Percentiles rank a stretch among this genome's conserved stretches.
phyloP scores from a whole-genome alignment of 1,284 basidiomycete species.

The Cutaneotrichosporon dermatis region DNA sequence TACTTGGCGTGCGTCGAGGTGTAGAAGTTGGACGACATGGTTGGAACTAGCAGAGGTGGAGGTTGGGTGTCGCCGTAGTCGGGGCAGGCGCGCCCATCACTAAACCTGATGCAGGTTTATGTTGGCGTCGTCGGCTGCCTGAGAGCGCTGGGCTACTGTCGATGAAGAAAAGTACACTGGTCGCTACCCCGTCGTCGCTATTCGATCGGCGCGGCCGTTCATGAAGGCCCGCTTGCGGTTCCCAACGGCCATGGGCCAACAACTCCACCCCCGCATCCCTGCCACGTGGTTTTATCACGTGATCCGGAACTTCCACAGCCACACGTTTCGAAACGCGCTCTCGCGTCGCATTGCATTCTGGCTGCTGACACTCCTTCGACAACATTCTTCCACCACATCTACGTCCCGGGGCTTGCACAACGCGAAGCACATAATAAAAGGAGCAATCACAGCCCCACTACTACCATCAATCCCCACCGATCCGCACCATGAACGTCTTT shows the following conservation, averaged over 20 bases:
- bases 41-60: background rate
- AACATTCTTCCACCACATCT: background rate
- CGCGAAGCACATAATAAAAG: background rate
- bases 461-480: background rate
- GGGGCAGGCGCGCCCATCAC: no score
- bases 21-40: slow-evolving; percentile 46
- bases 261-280: background rate
- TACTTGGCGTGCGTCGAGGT: slow-evolving; percentile 49
- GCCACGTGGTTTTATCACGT: slow-evolving; percentile 1
- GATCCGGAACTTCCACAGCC: background rate
- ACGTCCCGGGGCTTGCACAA: background rate
- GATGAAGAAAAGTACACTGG: no score
- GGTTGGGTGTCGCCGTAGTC: no score
- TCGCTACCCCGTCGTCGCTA: no score
- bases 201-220: no score
- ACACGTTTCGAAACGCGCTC: slow-evolving; percentile 5
- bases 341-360: background rate
- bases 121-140: no score
- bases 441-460: background rate
- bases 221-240: no score
- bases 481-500: slow-evolving; percentile 47
- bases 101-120: no score
- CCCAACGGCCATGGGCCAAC: no score
- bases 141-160: no score
- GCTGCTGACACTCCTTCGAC: background rate